Percentiles rank a stretch among this genome's conserved stretches.
phyloP scores from a whole-genome alignment of 2,329 filamentous ascomycete genomes.

The Hypoxylon rubiginosum region DNA sequence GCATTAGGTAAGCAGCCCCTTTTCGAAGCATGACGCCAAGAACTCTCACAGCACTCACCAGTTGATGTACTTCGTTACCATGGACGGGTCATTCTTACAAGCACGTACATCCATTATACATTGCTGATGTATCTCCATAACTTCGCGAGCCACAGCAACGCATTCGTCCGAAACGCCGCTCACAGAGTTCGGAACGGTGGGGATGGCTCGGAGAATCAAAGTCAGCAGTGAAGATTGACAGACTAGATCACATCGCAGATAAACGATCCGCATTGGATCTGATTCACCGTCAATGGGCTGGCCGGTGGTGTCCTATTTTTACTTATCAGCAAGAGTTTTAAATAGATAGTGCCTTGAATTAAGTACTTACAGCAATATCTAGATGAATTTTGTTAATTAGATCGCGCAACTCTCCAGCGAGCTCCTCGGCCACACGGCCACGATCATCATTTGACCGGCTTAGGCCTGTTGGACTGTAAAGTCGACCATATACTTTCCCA shows the following conservation, averaged over 20 bases:
- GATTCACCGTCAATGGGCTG: slow-evolving; percentile 3
- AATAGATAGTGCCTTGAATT: slow-evolving; percentile 1
- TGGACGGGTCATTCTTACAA: slow-evolving; percentile 28
- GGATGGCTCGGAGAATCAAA: slow-evolving; percentile 52
- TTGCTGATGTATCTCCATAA: slow-evolving; percentile 53
- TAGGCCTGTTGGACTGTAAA: slow-evolving; percentile 51
- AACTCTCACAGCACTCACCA: slow-evolving; percentile 51
- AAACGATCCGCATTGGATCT: slow-evolving; percentile 49
- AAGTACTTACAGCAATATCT: slow-evolving; percentile 11
- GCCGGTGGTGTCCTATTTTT: slow-evolving; percentile 9
- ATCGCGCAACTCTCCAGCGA: slow-evolving; percentile 42
- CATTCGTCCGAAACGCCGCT: slow-evolving; percentile 48
- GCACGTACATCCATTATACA: slow-evolving; percentile 49
- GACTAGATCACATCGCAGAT: slow-evolving; percentile 53
- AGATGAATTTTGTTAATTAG: slow-evolving; percentile 37
- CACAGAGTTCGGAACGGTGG: slow-evolving; percentile 33
- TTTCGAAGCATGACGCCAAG: not conserved
- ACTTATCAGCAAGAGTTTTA: slow-evolving; percentile 7
- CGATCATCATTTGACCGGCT: slow-evolving; percentile 36
- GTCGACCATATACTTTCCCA: slow-evolving; percentile 51
- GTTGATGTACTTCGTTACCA: slow-evolving; percentile 54
- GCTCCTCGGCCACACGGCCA: slow-evolving; percentile 27
- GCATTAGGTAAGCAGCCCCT: slow-evolving; percentile 16
- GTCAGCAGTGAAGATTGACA: slow-evolving; percentile 54
- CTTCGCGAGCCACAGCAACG: slow-evolving; percentile 51